A percentile compares a stretch with the other conserved stretches of the same genome.
Conservation (phyloP, 2,329 filamentous ascomycete genomes). For the Triangularia setosa region DNA sequence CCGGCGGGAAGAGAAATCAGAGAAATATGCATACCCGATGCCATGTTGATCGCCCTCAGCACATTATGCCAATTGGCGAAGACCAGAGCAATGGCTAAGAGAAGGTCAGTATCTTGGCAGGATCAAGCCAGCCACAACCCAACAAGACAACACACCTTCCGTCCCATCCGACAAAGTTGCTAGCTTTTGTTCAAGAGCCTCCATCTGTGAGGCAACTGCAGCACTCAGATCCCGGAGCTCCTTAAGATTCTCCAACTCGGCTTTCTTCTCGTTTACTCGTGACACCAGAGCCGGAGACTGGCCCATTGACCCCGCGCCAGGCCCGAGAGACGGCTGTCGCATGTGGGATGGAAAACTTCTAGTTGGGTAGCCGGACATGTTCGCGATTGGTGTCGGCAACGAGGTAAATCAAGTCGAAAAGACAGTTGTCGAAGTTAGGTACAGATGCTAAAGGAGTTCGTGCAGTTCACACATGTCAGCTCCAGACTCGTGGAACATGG, state of each 20-base stretch:
- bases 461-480: constrained; percentile 1
- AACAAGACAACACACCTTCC: constrained; percentile 53
- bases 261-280: constrained; percentile 81
- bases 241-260: constrained; percentile 73
- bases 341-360: constrained; percentile 62
- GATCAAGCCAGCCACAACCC: not conserved
- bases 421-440: constrained; percentile 1
- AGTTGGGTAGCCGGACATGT: constrained; percentile 56
- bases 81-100: constrained; percentile 73
- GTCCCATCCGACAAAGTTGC: constrained; percentile 75
- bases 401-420: not conserved
- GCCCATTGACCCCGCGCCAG: constrained; percentile 45
- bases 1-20: not conserved
- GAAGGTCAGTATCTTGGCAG: constrained; percentile 10
- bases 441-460: not conserved
- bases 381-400: not conserved
- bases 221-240: constrained; percentile 76
- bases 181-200: constrained; percentile 73
- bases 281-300: constrained; percentile 69
- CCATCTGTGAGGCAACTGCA: constrained; percentile 76
- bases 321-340: constrained; percentile 55
- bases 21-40: constrained; percentile 58
- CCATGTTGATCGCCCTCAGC: constrained; percentile 79
- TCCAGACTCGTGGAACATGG: not conserved
- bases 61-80: constrained; percentile 87